Base-by-base conservation (phyloP, 2,329 filamentous ascomycete species). In the Bipolaris zeicola region DNA sequence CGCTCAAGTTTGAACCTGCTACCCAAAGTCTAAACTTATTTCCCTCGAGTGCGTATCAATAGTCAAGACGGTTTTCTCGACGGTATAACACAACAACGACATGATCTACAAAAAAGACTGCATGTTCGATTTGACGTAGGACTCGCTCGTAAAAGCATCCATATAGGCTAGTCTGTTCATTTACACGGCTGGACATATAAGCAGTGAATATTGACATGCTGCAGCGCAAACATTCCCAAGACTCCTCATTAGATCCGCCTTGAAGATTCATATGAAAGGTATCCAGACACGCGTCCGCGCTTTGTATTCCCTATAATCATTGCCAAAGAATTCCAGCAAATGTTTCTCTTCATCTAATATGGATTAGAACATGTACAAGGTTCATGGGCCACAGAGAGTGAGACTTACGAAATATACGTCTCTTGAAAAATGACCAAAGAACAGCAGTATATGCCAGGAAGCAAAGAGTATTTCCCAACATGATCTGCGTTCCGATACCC, bases 401-500 rank as follows among this genome's bases (percentile, higher is more conserved):
- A 26, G 22, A 81, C 84, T 76, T 72, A 87, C 86, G 78, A 51
- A 76, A 76, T 62, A 98, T 93, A 58, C 95, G 82, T 11, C 74
- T 78, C 14, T 81, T 83, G 73, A 99, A 99, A 76, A 99, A 99
- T 58, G 80, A 82, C 91, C 91, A 97, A 64, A 99, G 76, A 14
- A 96, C 89, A 6, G 83, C 74, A 0, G 85, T 78, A 79, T 96
- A 98, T 1, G 78, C 89, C 6, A 88, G 64, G 55, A 96, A 86
- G 73, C 92, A 96, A 2, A 96, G 63, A 7, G 84, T 78, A 77
- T 99, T 99, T 16, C 94, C 94, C 62, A 97, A 82, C 52, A 96
- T 86, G 41, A 98, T 72, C 81, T 99, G 95, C 11, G 93, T 96
- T 5, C 95, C 95, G n/a, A 98, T 71, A 0, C 91, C 92, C 94